phyloP scores from a whole-genome alignment of 1,139 yeast species.

The Kodamaea anthophila region DNA sequence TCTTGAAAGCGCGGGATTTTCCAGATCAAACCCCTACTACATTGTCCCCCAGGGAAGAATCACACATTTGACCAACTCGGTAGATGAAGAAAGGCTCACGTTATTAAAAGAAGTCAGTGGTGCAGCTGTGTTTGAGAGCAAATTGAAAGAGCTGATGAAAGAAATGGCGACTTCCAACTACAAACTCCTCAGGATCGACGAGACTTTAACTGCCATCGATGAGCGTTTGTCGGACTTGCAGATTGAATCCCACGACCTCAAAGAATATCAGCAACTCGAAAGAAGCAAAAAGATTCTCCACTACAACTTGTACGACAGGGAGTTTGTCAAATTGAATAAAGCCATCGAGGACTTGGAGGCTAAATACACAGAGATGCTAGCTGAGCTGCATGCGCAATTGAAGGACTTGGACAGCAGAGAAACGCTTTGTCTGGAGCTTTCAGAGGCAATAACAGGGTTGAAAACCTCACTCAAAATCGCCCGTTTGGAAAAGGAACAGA shows the following conservation, averaged over 20 bases:
- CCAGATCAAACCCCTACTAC: constrained; percentile 86
- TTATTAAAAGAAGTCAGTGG: constrained; percentile 92
- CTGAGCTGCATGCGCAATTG: constrained; percentile 38
- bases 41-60: constrained; percentile 96
- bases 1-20: constrained; percentile 89
- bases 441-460: constrained; percentile 40
- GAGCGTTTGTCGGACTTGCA: constrained; percentile 72
- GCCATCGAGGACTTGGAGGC: constrained; percentile 57
- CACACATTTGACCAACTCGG: constrained; percentile 79
- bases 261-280: constrained; percentile 62
- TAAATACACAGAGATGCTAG: constrained; percentile 48
- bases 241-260: constrained; percentile 72
- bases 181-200: constrained; percentile 70
- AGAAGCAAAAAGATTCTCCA: constrained; percentile 66
- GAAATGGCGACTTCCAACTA: constrained; percentile 71
- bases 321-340: constrained; percentile 54
- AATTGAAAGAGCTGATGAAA: constrained; percentile 69
- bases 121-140: constrained; percentile 82
- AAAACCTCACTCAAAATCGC: constrained; percentile 34
- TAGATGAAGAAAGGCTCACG: constrained; percentile 72
- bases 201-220: constrained; percentile 63
- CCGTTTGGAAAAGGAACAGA: constrained; percentile 46
- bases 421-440: constrained; percentile 37
- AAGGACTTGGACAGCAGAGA: constrained; percentile 46
- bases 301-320: constrained; percentile 73